Percentiles rank a stretch among this genome's conserved stretches.
Conservation (phyloP, 2,329 filamentous ascomycete species). For the Monilinia vaccinii-corymbosi region DNA sequence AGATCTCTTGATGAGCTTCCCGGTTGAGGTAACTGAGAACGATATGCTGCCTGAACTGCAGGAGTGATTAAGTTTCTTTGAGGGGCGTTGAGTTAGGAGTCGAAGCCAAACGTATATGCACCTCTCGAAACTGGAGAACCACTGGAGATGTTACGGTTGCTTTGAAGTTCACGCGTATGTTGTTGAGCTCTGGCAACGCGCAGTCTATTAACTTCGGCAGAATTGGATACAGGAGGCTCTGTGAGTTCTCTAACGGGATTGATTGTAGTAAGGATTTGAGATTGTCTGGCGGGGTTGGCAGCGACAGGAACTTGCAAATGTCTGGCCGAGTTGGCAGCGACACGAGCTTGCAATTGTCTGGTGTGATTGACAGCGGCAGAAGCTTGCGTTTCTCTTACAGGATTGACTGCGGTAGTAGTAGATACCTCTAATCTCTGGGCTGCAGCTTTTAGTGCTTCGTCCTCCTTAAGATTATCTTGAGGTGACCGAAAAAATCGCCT, state of each 20-base stretch:
- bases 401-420: background rate
- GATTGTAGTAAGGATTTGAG: background rate
- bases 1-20: background rate
- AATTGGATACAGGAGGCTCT: background rate
- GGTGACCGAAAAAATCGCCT: background rate
- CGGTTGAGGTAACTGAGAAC: background rate
- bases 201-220: background rate
- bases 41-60: background rate
- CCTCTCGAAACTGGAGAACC: constrained; percentile 2
- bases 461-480: background rate
- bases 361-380: too few relatives aligned
- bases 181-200: background rate
- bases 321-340: background rate
- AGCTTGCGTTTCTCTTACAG: background rate
- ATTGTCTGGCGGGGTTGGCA: background rate
- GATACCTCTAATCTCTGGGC: background rate
- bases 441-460: background rate
- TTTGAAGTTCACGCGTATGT: background rate
- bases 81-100: background rate
- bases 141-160: background rate
- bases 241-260: background rate
- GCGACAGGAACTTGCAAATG: too few relatives aligned
- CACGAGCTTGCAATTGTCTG: too few relatives aligned
- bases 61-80: background rate
- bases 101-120: background rate